phyloP scores from a whole-genome alignment of 129 eudicot species.

The Mikania micrantha region DNA sequence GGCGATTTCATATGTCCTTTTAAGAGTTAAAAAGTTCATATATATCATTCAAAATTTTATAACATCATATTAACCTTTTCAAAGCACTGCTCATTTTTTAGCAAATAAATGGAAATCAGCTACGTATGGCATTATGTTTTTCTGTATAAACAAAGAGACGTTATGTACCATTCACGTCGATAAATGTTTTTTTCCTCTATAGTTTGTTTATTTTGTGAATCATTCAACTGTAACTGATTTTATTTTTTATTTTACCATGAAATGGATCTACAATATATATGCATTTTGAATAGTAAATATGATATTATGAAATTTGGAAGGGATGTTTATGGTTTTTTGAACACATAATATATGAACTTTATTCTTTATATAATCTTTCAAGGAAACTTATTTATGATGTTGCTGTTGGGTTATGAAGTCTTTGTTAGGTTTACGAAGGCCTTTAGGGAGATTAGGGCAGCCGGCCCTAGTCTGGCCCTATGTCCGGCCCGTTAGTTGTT shows the following conservation, averaged over 20 bases:
- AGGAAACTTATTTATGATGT: conserved; percentile 11
- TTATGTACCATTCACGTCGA: not conserved
- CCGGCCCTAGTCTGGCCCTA: too few relatives aligned
- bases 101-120: not conserved
- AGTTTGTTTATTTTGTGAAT: not conserved
- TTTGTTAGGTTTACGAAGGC: too few relatives aligned
- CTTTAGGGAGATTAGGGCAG: too few relatives aligned
- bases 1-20: not conserved
- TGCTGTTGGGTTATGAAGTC: too few relatives aligned
- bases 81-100: not conserved
- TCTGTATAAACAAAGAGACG: not conserved
- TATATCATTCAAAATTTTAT: not conserved
- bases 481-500: too few relatives aligned
- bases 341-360: not conserved
- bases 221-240: not conserved
- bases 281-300: not conserved
- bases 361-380: not conserved
- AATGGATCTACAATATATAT: not conserved
- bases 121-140: not conserved
- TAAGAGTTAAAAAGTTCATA: not conserved
- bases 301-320: not conserved
- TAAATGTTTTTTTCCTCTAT: not conserved
- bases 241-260: not conserved
- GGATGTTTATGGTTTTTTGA: not conserved
- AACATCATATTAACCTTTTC: not conserved